Conservation (phyloP, 2,329 filamentous ascomycete genomes). For the Sporothrix brasiliensis region DNA sequence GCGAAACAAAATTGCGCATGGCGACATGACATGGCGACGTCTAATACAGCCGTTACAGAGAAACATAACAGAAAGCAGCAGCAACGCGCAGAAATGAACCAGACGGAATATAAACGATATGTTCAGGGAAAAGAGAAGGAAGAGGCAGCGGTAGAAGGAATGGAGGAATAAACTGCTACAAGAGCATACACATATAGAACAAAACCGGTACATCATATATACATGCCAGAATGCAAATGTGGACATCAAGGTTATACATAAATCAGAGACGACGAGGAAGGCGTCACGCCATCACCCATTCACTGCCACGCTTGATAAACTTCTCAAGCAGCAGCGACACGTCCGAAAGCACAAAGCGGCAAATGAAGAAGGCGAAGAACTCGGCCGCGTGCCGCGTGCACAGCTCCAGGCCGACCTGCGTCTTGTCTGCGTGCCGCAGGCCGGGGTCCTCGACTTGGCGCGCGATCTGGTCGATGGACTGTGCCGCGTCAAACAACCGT, state of each 20-base stretch:
- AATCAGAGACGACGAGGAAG: not conserved
- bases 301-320: constrained; percentile 92
- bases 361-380: constrained; percentile 97
- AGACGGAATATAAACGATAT: not conserved
- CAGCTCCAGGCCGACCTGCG: constrained; percentile 91
- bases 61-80: not conserved
- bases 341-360: constrained; percentile 89
- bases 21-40: constrained; percentile 17
- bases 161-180: not conserved
- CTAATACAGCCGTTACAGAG: constrained; percentile 12
- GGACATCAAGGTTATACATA: not conserved
- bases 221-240: constrained; percentile 1
- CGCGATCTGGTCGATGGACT: constrained; percentile 91
- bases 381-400: constrained; percentile 92
- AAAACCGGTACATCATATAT: constrained; percentile 8
- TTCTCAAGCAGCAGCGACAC: constrained; percentile 87
- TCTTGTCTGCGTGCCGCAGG: constrained; percentile 86
- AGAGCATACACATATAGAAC: constrained; percentile 8
- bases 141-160: too few species aligned
- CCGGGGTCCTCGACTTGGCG: constrained; percentile 95
- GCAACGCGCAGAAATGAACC: not conserved
- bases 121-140: not conserved
- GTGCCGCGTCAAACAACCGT: constrained; percentile 87
- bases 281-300: constrained; percentile 71
- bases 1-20: constrained; percentile 17